Base-by-base conservation (phyloP, 495 filamentous ascomycete genomes). In the Hypoxylon subgilvum region DNA sequence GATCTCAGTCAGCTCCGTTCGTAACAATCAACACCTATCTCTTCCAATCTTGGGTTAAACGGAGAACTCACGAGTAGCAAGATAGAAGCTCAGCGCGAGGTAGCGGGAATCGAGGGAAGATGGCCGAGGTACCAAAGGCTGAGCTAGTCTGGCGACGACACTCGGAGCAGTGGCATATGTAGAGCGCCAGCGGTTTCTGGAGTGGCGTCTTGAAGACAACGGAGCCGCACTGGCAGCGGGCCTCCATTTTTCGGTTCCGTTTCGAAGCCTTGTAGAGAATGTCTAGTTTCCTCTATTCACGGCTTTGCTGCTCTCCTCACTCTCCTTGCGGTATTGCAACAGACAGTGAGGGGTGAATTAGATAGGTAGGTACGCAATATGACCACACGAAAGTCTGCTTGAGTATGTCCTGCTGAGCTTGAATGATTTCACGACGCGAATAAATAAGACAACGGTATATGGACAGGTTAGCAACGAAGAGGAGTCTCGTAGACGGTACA, bases 131-230 rank as follows among this genome's bases (percentile, higher is more conserved):
- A 19, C 86, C 86, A 63, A 86, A 87, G n/a, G 86, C 84, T 12
- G 83, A 84, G 44, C 82, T 78, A 40, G 85, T 82, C 72, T 89
- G 86, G 49, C 81, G 79, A 22, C 81, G 83, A 69, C 86, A 89
- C 58, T 86, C 79, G 30, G 74, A 68, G 69, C 86, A 89, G 72
- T 89, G 86, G 72, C 86, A 89, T 65, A 87, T 82, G 63, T 86
- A 88, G 12, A 88, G 66, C 0, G 77, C 78, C 18, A 86, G 74
- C 1, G 84, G 84, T 46, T 78, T 72, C 13, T 68, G 60, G 1
- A 78, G 67, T 39, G 86, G 83, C 25, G 86, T 86, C 56, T 76
- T 81, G 72, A 89, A 88, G 48, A 58, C 48, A 18, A 88, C 76
- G 12, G 77, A 67, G n/a, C 82, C 80, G 69, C 86, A 89, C 72